phyloP scores from a whole-genome alignment of 768 basidiomycete genomes.

The Serendipita indica region DNA sequence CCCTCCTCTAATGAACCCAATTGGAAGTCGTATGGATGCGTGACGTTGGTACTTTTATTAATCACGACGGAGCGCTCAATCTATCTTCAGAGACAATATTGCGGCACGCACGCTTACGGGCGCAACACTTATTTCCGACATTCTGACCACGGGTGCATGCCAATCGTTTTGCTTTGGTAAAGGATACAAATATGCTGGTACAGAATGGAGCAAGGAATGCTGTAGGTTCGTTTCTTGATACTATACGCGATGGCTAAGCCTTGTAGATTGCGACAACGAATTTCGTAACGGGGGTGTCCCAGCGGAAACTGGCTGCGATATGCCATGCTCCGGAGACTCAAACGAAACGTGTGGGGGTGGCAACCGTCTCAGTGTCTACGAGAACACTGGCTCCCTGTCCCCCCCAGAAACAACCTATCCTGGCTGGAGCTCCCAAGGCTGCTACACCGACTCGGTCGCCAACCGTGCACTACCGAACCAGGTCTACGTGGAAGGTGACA shows the following conservation, averaged over 20 bases:
- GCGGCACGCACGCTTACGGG: neutral
- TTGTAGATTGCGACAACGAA: slow-evolving; percentile 2
- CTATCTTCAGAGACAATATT: slow-evolving; percentile 5
- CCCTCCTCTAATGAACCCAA: too few relatives aligned
- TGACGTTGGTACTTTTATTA: too few relatives aligned
- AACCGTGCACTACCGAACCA: neutral
- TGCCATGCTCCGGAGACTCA: slow-evolving; percentile 10
- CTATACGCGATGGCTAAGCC: too few relatives aligned
- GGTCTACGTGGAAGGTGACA: slow-evolving; percentile 26
- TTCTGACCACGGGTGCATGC: neutral
- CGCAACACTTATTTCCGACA: neutral
- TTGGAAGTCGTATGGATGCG: too few relatives aligned
- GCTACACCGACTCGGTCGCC: neutral
- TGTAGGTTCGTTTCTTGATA: neutral
- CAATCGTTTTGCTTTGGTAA: neutral
- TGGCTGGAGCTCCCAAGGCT: neutral
- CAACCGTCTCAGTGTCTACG: neutral
- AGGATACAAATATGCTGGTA: neutral
- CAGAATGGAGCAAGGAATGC: slow-evolving; percentile 9
- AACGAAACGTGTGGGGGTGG: slow-evolving; percentile 8
- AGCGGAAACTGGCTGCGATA: neutral
- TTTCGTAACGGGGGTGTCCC: neutral
- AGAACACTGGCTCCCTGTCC: neutral
- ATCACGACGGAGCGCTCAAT: too few relatives aligned
- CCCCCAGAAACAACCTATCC: too few relatives aligned